Percentiles rank a stretch among this genome's conserved stretches.
These are phyloP conservation scores for Entonaema liquescens DNA, from an alignment of 495 filamentous ascomycete genomes.

Conservation along the genomic window DNA sequence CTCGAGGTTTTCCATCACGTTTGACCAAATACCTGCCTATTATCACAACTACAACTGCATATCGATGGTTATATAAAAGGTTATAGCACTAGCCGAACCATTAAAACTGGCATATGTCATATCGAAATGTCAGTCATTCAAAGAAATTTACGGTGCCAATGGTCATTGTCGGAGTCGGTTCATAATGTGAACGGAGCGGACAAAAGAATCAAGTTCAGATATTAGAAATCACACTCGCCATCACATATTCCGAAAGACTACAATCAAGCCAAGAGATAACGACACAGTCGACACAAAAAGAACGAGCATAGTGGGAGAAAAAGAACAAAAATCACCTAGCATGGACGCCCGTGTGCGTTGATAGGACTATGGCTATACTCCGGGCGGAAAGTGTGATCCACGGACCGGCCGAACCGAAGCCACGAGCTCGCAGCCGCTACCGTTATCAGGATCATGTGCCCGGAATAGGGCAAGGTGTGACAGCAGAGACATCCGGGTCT, in stretches of 20 bases:
- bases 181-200: neutral
- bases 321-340: neutral
- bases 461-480: slow-evolving; percentile 1
- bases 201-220: neutral
- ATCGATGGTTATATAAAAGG: no score
- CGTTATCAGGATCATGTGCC: slow-evolving; percentile 14
- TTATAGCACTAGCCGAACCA: neutral
- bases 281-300: neutral
- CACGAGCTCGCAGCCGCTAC: slow-evolving; percentile 13
- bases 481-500: neutral
- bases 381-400: slow-evolving; percentile 10
- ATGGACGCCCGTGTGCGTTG: neutral
- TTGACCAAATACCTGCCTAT: neutral
- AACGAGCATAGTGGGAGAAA: neutral
- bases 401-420: slow-evolving; percentile 14
- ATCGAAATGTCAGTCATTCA: neutral
- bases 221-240: neutral
- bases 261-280: neutral
- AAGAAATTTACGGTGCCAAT: neutral
- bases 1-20: neutral
- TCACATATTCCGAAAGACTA: neutral
- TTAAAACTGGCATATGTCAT: neutral
- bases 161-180: neutral
- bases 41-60: no score
- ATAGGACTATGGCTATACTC: slow-evolving; percentile 1